phyloP scores from a whole-genome alignment of 2,329 filamentous ascomycete genomes.

The Anisogramma anomala region DNA sequence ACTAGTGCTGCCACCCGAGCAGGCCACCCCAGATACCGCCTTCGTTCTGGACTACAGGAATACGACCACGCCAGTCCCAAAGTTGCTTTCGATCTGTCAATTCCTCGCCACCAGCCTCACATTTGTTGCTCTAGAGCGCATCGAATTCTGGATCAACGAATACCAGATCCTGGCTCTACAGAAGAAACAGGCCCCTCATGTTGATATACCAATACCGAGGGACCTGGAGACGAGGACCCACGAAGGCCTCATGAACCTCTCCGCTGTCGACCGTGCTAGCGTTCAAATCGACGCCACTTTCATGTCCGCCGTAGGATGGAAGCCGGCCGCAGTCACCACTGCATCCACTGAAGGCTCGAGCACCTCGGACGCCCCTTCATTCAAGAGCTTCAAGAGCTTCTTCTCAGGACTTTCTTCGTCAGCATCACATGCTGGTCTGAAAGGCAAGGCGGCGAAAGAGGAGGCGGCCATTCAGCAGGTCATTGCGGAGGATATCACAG shows the following conservation, averaged over 20 bases:
- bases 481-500: constrained; percentile 60
- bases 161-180: constrained; percentile 66
- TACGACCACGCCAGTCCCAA: constrained; percentile 73
- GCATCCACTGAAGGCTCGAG: constrained; percentile 35
- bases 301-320: constrained; percentile 83
- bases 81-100: constrained; percentile 74
- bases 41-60: constrained; percentile 94
- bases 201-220: constrained; percentile 59
- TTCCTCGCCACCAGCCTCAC: constrained; percentile 92
- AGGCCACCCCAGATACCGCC: constrained; percentile 63
- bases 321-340: constrained; percentile 38
- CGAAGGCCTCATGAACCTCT: constrained; percentile 79
- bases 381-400: constrained; percentile 50
- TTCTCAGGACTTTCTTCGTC: constrained; percentile 63
- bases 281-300: constrained; percentile 86
- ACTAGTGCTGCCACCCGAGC: constrained; percentile 56
- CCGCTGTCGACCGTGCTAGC: constrained; percentile 69
- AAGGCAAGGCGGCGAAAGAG: constrained; percentile 47
- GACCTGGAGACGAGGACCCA: constrained; percentile 74
- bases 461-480: constrained; percentile 51
- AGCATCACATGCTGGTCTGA: constrained; percentile 37
- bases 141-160: constrained; percentile 86
- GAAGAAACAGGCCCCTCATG: constrained; percentile 76
- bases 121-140: constrained; percentile 77
- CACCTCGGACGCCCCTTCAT: constrained; percentile 44